Evolutionary conservation across 768 basidiomycete genomes (phyloP), one percentile per base, ranked within the genome.

Genomic region (Boletus edulis): DNA sequence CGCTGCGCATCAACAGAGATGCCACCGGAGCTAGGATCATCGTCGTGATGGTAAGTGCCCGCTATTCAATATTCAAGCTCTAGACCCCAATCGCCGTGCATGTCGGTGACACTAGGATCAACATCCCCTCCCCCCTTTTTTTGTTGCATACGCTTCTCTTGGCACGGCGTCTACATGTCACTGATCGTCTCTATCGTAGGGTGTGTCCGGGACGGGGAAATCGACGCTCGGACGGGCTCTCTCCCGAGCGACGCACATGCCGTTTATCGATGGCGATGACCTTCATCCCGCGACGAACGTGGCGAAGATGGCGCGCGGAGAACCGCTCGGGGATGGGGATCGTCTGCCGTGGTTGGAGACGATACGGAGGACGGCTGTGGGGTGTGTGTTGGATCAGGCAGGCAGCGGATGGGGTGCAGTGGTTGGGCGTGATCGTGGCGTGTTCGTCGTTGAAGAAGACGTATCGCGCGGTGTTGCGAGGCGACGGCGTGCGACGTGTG

Each of bases 221-320:
- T 81, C 83, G 29, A 89, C 86, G 20, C 75, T 94, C 1, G 91
- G 87, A 0, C 59, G 58, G 5, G 82, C 81, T 8, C 74, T 95
- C n/a, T 81, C 89, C 8, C 62, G 72, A 38, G 74, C 75, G 27
- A 76, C 92, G 46, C 70, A 69, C n/a, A 58, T 92, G 56, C 86
- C 92, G 1, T 96, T 89, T 73, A 74, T 93, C 55, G 95, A 98
- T 64, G 95, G 89, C 29, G 94, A 97, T 67, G 85, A 89, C 57
- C 78, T 97, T 29, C 95, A 98, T 67, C 89, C 94, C 0, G 64
- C 76, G 22, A 70, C 80, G 13, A 96, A 96, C 70, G 81, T 96
- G 40, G 85, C 81, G 29, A 98, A 98, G 79, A 97, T 98, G 94
- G 73, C 83, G 5, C 66, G 73, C 2, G 93, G 93, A 0, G 71